These are phyloP conservation scores for Salix exigua DNA, from an alignment of 345 rosid species.

Conservation along the genomic window DNA sequence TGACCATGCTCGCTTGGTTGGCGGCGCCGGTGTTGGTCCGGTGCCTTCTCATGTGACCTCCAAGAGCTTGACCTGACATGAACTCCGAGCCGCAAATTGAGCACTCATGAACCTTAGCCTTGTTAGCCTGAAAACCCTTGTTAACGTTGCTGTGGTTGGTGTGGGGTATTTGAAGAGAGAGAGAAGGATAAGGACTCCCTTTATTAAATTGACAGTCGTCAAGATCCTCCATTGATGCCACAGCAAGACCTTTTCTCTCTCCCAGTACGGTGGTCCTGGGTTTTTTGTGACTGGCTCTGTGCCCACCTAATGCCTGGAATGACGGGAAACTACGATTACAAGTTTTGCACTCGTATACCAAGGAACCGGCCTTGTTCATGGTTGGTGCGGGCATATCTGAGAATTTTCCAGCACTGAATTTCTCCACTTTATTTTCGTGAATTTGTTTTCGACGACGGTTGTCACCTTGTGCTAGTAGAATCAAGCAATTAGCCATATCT, in stretches of 20 bases:
- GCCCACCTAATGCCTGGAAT: conserved; percentile 96
- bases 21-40: conserved; percentile 35
- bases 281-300: conserved; percentile 92
- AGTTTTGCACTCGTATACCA: conserved; percentile 84
- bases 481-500: conserved; percentile 87
- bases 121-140: conserved; percentile 21
- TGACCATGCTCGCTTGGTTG: conserved; percentile 4
- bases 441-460: conserved; percentile 13
- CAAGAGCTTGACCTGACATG: conserved; percentile 90
- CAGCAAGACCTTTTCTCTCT: conserved; percentile 20
- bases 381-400: conserved; percentile 20
- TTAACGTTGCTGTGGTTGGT: conserved; percentile 17
- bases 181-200: conserved; percentile 16
- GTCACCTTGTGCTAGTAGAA: conserved; percentile 73
- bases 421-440: neutral
- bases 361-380: conserved; percentile 42
- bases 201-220: conserved; percentile 18
- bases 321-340: conserved; percentile 83
- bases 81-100: conserved; percentile 91
- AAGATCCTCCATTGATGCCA: conserved; percentile 3
- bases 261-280: conserved; percentile 33
- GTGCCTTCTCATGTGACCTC: conserved; percentile 99
- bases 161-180: conserved; percentile 28
- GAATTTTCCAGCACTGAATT: conserved; percentile 30
- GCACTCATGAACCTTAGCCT: conserved; percentile 72